phyloP scores from a whole-genome alignment of 768 basidiomycete genomes.

The Hericium coralloides region DNA sequence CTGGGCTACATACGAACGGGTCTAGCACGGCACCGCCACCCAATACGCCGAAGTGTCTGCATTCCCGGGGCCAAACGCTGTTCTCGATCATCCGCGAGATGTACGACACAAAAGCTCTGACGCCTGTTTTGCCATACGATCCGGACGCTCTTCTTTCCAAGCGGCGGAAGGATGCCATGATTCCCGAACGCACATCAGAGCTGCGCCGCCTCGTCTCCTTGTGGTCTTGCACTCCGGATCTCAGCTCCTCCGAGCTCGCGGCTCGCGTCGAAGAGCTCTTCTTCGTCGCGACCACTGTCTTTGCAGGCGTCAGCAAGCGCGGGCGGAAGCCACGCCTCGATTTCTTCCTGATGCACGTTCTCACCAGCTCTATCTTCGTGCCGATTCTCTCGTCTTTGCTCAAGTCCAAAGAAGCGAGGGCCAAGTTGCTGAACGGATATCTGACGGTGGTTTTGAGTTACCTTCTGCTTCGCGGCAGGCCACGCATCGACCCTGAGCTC shows the following conservation, averaged over 20 bases:
- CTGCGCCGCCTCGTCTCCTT: conserved; percentile 35
- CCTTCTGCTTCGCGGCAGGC: conserved; percentile 39
- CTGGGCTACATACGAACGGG: not conserved
- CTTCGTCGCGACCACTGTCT: conserved; percentile 38
- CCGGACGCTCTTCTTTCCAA: conserved; percentile 31
- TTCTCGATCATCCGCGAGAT: conserved; percentile 41
- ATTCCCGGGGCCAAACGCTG: conserved; percentile 27
- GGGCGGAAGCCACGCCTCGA: conserved; percentile 42
- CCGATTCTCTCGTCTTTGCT: conserved; percentile 29
- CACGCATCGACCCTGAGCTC: conserved; percentile 38
- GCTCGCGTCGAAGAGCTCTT: conserved; percentile 40
- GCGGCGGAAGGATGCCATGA: conserved; percentile 26
- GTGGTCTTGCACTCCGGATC: conserved; percentile 28
- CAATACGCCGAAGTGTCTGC: conserved; percentile 13
- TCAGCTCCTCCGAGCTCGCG: conserved; percentile 27
- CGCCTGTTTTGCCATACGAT: conserved; percentile 45
- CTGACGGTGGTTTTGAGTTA: conserved; percentile 29
- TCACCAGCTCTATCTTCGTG: conserved; percentile 44
- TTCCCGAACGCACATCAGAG: conserved; percentile 33
- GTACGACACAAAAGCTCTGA: conserved; percentile 40
- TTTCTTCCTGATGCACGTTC: conserved; percentile 52
- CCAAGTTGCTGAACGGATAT: conserved; percentile 35
- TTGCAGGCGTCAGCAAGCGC: conserved; percentile 36
- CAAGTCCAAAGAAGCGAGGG: conserved; percentile 28
- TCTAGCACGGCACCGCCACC: conserved; percentile 3